These are phyloP conservation scores for Lupinus albus DNA, from an alignment of 306 rosid species.

Conservation along the genomic window DNA sequence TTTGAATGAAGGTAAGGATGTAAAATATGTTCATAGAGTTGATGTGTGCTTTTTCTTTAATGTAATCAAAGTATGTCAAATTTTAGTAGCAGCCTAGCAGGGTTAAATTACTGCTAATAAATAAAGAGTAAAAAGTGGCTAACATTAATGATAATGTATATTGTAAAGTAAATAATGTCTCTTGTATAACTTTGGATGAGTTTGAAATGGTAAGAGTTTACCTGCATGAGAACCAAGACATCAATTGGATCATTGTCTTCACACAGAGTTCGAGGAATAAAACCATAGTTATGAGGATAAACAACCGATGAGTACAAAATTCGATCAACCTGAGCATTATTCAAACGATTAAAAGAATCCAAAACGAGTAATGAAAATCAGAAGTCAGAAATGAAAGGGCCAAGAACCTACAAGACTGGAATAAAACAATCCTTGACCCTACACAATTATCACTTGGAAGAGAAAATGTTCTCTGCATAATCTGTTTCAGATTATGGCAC, in stretches of 20 bases:
- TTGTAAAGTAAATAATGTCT: background rate
- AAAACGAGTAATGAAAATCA: constrained; percentile 23
- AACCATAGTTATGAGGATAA: constrained; percentile 96
- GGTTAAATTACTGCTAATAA: no score
- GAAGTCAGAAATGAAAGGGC: constrained; percentile 16
- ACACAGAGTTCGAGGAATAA: constrained; percentile 88
- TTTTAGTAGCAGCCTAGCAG: background rate
- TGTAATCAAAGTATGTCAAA: constrained; percentile 1
- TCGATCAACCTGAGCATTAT: constrained; percentile 76
- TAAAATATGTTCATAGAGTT: background rate
- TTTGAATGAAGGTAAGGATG: constrained; percentile 16
- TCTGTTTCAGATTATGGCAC: background rate
- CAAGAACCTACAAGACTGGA: background rate
- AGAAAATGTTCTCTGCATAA: background rate
- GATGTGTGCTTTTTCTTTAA: background rate
- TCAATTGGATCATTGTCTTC: constrained; percentile 98
- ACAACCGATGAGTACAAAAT: constrained; percentile 88
- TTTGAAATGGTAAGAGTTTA: constrained; percentile 39
- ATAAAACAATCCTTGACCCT: background rate
- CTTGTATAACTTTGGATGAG: constrained; percentile 4
- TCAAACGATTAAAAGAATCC: constrained; percentile 36
- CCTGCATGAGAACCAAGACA: constrained; percentile 97
- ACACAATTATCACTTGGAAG: background rate
- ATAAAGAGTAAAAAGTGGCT: background rate
- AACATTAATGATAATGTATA: background rate